phyloP scores from a whole-genome alignment of 2,329 filamentous ascomycete species.

The Lachnellula hyalina region DNA sequence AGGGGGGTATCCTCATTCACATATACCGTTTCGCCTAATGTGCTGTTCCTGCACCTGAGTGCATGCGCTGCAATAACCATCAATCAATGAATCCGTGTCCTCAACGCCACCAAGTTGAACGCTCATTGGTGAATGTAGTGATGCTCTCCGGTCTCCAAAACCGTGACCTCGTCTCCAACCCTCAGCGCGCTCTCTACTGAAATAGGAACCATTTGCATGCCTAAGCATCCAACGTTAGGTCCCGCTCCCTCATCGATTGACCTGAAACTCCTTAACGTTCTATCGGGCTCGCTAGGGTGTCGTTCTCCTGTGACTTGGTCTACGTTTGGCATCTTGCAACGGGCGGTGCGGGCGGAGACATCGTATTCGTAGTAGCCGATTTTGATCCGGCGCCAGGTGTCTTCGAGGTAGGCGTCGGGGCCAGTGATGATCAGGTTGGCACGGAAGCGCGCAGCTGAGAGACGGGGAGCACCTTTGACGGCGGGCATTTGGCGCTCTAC shows the following conservation, averaged over 20 bases:
- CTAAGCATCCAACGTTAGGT: slow-evolving; percentile 51
- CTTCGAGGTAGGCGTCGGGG: slow-evolving; percentile 60
- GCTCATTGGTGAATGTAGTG: slow-evolving; percentile 19
- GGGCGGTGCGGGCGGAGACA: slow-evolving; percentile 59
- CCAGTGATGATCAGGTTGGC: slow-evolving; percentile 68
- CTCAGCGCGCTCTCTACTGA: slow-evolving; percentile 42
- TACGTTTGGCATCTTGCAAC: slow-evolving; percentile 68
- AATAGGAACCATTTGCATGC: slow-evolving; percentile 60
- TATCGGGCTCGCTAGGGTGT: slow-evolving; percentile 48
- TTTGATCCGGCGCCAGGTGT: slow-evolving; percentile 60
- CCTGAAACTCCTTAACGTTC: slow-evolving; percentile 51
- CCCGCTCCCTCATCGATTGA: slow-evolving; percentile 54
- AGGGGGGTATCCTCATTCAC: too few relatives aligned
- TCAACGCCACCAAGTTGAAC: neutral
- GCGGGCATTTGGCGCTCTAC: slow-evolving; percentile 52
- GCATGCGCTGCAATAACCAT: neutral
- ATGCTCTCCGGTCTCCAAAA: slow-evolving; percentile 35
- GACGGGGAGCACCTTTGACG: slow-evolving; percentile 41
- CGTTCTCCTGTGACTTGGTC: slow-evolving; percentile 42
- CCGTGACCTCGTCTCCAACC: slow-evolving; percentile 51
- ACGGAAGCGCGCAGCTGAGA: slow-evolving; percentile 62
- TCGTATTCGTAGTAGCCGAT: slow-evolving; percentile 49
- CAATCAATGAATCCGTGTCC: neutral
- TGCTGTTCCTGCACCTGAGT: too few relatives aligned
- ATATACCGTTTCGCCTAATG: too few relatives aligned